Conservation (phyloP, 345 rosid species). For the Corymbia maculata region DNA sequence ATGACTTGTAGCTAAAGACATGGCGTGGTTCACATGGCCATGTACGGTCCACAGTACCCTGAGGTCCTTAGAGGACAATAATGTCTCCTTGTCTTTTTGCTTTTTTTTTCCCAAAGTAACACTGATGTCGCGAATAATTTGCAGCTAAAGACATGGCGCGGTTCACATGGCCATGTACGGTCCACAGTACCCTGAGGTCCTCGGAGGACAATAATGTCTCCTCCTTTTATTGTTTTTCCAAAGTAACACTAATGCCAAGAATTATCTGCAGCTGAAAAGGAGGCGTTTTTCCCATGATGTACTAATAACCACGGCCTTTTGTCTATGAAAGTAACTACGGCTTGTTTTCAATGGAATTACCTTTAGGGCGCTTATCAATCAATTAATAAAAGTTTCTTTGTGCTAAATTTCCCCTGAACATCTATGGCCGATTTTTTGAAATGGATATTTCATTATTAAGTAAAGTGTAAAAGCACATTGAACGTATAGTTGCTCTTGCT, state of each 20-base stretch:
- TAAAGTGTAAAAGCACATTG: too few species aligned
- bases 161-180: background rate
- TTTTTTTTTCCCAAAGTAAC: too few species aligned
- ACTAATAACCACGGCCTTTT: background rate
- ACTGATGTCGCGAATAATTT: background rate
- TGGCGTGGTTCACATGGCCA: background rate
- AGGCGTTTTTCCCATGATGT: background rate
- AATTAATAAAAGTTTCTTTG: too few species aligned
- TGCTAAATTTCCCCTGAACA: too few species aligned
- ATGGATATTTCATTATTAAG: too few species aligned
- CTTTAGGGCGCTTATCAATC: background rate
- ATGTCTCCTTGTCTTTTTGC: too few species aligned
- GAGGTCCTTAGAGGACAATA: background rate
- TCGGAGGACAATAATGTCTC: background rate
- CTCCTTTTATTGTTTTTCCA: too few species aligned
- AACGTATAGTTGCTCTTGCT: too few species aligned
- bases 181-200: background rate
- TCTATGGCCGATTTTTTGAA: too few species aligned
- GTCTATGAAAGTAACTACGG: background rate
- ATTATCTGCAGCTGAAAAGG: too few species aligned
- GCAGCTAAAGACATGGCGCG: background rate
- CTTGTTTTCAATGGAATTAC: too few species aligned
- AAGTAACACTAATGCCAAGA: background rate
- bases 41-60: background rate
- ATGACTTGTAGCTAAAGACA: background rate